Base-by-base conservation (phyloP, 768 basidiomycete species). In the Suillus brevipes region DNA sequence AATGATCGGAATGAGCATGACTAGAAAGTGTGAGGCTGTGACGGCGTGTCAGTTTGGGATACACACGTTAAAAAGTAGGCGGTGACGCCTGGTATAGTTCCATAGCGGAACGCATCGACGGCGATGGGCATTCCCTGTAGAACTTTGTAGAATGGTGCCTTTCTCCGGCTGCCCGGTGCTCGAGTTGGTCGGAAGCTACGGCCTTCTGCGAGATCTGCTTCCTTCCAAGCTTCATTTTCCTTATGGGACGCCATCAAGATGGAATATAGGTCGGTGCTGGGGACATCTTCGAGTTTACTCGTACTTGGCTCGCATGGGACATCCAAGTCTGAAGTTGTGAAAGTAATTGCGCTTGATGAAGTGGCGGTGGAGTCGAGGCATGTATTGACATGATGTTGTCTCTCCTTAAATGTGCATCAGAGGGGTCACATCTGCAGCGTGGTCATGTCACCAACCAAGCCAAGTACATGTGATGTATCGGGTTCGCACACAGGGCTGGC, bases 51-150 rank as follows among this genome's bases (percentile, higher is more conserved):
- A n/a, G 25, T 36, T 31, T 14, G 53, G 45, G 47, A 31, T 42
- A 68, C 68, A 42, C 58, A 96, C 95, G 95, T 94, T 67, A 98
- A 77, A 69, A 97, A 94, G 75, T 98, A 98, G 0, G 95, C 92
- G 36, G 87, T 92, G 31, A 99, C 86, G 12, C 87, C 88, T 6
- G 96, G 95, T 58, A 99, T 95, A 34, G 83, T 82, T 7, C 97
- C 97, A 74, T 98, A 99, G 43, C 90, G 86, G 78, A 99, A 99
- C 2, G 96, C 97, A 73, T 99, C 97, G 0, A 99, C 97, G 18
- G 97, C 95, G 31, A 99, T 91, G 10, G 96, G 95, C 95, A 99
- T 97, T 1, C 97, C 97, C 70, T 94, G 91, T 69, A 99, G 74
- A 28, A 95, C 85, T 79, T 98, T 99, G 79, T 97, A 99, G 74